These are phyloP conservation scores for Pseudozyma sp. DNA, from an alignment of 1,284 basidiomycete species.

Conservation along the genomic window DNA sequence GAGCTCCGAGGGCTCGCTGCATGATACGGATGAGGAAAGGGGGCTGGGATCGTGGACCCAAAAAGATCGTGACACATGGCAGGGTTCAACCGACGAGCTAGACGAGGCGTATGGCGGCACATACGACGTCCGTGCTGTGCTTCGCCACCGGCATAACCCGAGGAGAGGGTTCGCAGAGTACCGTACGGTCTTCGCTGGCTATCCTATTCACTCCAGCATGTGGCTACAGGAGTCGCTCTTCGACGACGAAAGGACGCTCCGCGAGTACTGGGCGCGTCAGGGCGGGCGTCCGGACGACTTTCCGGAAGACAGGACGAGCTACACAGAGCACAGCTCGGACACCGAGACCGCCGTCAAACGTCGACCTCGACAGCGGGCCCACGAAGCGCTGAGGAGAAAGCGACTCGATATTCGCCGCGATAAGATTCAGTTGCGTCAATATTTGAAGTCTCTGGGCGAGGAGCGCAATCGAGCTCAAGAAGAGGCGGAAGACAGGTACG, in stretches of 20 bases:
- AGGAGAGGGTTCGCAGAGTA: conserved; percentile 41
- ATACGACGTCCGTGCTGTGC: conserved; percentile 29
- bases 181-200: conserved; percentile 37
- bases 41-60: conserved; percentile 35
- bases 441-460: conserved; percentile 22
- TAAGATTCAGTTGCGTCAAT: conserved; percentile 22
- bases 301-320: conserved; percentile 4
- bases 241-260: conserved; percentile 18
- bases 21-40: conserved; percentile 30
- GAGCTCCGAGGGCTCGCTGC: conserved; percentile 45
- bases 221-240: conserved; percentile 43
- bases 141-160: conserved; percentile 40
- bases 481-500: conserved; percentile 15
- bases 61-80: conserved; percentile 36
- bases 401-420: conserved; percentile 34
- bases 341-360: conserved; percentile 33
- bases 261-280: conserved; percentile 40
- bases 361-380: conserved; percentile 33
- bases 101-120: conserved; percentile 36
- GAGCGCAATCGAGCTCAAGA: conserved; percentile 6
- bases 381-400: conserved; percentile 36
- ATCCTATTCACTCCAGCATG: conserved; percentile 36
- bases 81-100: conserved; percentile 27
- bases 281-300: conserved; percentile 33
- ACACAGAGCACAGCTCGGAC: conserved; percentile 31